phyloP scores from a whole-genome alignment of 805 yeast species.

The Ogataea trehalophila region DNA sequence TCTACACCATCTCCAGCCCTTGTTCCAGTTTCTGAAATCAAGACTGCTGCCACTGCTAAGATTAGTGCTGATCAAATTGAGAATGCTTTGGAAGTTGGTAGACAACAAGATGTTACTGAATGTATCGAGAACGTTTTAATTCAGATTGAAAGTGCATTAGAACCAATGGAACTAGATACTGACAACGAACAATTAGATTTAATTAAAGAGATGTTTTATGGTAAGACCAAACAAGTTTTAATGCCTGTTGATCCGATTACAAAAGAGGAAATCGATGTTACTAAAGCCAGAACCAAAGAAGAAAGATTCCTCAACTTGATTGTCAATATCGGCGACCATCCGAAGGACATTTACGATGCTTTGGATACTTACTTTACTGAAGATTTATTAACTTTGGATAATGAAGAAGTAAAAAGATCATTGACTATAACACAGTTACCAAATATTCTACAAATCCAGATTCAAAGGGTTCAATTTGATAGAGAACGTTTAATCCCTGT shows the following conservation, averaged over 20 bases:
- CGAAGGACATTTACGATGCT: constrained; percentile 85
- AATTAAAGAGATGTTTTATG: constrained; percentile 76
- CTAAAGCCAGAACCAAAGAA: constrained; percentile 42
- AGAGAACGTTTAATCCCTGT: constrained; percentile 66
- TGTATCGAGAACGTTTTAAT: constrained; percentile 91
- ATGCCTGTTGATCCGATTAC: constrained; percentile 39
- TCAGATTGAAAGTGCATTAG: constrained; percentile 84
- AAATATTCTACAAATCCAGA: constrained; percentile 80
- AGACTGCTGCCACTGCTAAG: constrained; percentile 28
- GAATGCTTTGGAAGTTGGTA: constrained; percentile 71
- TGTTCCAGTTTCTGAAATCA: constrained; percentile 25
- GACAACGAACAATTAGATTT: constrained; percentile 83
- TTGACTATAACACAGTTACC: constrained; percentile 73
- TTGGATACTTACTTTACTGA: constrained; percentile 79
- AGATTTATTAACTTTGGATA: constrained; percentile 62
- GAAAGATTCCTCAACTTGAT: constrained; percentile 80
- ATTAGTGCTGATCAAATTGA: constrained; percentile 63
- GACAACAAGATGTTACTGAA: constrained; percentile 97
- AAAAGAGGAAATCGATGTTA: constrained; percentile 23
- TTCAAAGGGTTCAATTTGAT: constrained; percentile 91
- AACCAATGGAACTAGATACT: constrained; percentile 56
- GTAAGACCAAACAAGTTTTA: constrained; percentile 76
- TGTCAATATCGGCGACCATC: constrained; percentile 84
- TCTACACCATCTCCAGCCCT: background rate
- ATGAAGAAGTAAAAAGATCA: constrained; percentile 69